A percentile compares a stretch with the other conserved stretches of the same genome.
phyloP scores from a whole-genome alignment of 2,329 filamentous ascomycete genomes.

The Aspergillus arachidicola region DNA sequence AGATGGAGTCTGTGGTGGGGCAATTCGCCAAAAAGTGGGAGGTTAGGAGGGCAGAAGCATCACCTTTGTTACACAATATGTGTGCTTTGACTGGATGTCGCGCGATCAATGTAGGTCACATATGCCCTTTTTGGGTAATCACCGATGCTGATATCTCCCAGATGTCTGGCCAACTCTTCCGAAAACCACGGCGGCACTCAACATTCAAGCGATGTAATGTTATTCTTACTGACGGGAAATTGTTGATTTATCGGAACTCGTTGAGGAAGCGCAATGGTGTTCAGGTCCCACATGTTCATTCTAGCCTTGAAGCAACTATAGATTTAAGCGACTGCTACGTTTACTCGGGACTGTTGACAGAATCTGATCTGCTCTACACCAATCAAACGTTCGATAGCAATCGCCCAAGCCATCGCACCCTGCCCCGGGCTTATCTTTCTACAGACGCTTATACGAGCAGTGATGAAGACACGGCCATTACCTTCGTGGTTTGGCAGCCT shows the following conservation, averaged over 20 bases:
- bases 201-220: slow-evolving; percentile 65
- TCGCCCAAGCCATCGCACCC: slow-evolving; percentile 59
- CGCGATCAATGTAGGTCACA: slow-evolving; percentile 51
- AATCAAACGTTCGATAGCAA: slow-evolving; percentile 67
- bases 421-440: slow-evolving; percentile 61
- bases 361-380: slow-evolving; percentile 64
- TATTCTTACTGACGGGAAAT: slow-evolving; percentile 61
- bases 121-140: slow-evolving; percentile 5
- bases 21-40: slow-evolving; percentile 71
- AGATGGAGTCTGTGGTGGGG: slow-evolving; percentile 65
- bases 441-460: slow-evolving; percentile 63
- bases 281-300: slow-evolving; percentile 62
- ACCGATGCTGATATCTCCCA: slow-evolving; percentile 20
- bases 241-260: slow-evolving; percentile 65
- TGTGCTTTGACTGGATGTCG: slow-evolving; percentile 67
- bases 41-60: slow-evolving; percentile 65
- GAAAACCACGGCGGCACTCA: slow-evolving; percentile 64
- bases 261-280: slow-evolving; percentile 58
- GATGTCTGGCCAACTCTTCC: slow-evolving; percentile 64
- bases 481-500: slow-evolving; percentile 68
- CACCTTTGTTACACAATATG: slow-evolving; percentile 67
- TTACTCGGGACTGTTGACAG: slow-evolving; percentile 65
- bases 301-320: slow-evolving; percentile 61
- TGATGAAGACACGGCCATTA: slow-evolving; percentile 68
- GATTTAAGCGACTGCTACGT: slow-evolving; percentile 66